Evolutionary conservation across 2,329 filamentous ascomycete genomes (phyloP).

Genomic region (Intubia oerlemansii): DNA sequence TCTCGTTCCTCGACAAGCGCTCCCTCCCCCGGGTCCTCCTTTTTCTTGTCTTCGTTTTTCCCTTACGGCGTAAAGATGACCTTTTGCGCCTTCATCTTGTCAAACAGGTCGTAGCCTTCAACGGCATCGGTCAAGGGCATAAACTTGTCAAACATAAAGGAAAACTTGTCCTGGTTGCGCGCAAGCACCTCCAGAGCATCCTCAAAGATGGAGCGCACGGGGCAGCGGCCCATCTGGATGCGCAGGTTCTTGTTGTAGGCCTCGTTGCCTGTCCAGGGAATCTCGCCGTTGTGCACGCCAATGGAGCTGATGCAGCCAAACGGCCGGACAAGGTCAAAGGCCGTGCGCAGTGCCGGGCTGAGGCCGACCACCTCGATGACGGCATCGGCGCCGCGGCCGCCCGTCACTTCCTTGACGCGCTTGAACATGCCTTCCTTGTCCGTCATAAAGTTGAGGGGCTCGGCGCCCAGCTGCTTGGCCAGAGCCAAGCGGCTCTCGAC

Average conservation of each 20-base stretch:
- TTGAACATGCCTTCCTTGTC: constrained; percentile 43
- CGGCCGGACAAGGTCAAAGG: constrained; percentile 48
- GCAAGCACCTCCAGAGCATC: constrained; percentile 42
- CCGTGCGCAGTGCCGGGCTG: constrained; percentile 45
- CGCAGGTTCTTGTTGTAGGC: constrained; percentile 49
- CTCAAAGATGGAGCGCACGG: constrained; percentile 48
- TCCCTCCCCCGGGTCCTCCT: too few relatives aligned
- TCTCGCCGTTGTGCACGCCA: constrained; percentile 55
- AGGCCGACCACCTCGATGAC: constrained; percentile 62
- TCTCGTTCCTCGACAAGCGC: too few relatives aligned
- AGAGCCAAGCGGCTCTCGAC: constrained; percentile 54
- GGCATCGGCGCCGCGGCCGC: constrained; percentile 67
- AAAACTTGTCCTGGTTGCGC: constrained; percentile 43
- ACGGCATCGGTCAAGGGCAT: constrained; percentile 47
- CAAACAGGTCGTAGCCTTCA: constrained; percentile 49
- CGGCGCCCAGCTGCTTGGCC: constrained; percentile 54
- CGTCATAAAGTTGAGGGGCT: constrained; percentile 59
- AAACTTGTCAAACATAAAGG: constrained; percentile 45
- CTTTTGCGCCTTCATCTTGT: constrained; percentile 54
- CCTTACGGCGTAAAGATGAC: constrained; percentile 42
- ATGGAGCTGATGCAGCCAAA: constrained; percentile 58
- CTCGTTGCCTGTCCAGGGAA: constrained; percentile 43
- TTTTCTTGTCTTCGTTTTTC: constrained; percentile 3
- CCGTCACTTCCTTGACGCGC: constrained; percentile 14
- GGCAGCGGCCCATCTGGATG: constrained; percentile 57